phyloP scores from a whole-genome alignment of 2,329 filamentous ascomycete species.

The Dactylellina sp. region DNA sequence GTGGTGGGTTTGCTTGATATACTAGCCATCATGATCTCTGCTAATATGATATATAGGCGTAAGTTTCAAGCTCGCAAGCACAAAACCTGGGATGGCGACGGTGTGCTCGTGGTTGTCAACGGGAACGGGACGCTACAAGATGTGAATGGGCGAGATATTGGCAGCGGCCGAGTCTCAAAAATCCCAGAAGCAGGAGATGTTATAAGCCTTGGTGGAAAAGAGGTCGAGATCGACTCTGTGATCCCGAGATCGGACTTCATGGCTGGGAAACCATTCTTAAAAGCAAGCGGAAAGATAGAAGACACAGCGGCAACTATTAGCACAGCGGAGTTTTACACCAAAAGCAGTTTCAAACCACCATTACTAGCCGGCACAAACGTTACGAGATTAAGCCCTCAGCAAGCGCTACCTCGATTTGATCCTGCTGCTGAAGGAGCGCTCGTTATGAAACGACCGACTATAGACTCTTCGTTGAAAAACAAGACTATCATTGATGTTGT shows the following conservation, averaged over 20 bases:
- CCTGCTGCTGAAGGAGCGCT: constrained; percentile 71
- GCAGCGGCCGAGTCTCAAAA: constrained; percentile 60
- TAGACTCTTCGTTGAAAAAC: constrained; percentile 67
- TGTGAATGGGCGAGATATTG: constrained; percentile 70
- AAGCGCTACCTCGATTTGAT: constrained; percentile 74
- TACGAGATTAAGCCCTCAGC: constrained; percentile 65
- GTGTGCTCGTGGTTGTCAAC: constrained; percentile 70
- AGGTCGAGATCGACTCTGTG: constrained; percentile 74
- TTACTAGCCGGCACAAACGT: constrained; percentile 69
- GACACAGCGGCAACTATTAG: constrained; percentile 49
- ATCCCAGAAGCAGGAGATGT: constrained; percentile 71
- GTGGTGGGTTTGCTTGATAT: constrained; percentile 62
- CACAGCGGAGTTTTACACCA: constrained; percentile 56
- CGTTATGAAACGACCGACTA: constrained; percentile 74
- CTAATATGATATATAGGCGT: constrained; percentile 67
- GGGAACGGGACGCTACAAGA: constrained; percentile 74
- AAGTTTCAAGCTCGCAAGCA: constrained; percentile 79
- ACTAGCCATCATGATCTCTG: constrained; percentile 9
- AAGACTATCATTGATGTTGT: constrained; percentile 79
- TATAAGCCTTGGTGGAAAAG: constrained; percentile 74
- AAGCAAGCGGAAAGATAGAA: constrained; percentile 58
- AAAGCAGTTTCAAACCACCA: constrained; percentile 72
- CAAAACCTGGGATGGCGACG: constrained; percentile 82
- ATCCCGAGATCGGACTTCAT: constrained; percentile 73
- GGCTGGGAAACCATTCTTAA: constrained; percentile 66